Conservation (phyloP, 306 rosid genomes). For the Rosa rugosa region DNA sequence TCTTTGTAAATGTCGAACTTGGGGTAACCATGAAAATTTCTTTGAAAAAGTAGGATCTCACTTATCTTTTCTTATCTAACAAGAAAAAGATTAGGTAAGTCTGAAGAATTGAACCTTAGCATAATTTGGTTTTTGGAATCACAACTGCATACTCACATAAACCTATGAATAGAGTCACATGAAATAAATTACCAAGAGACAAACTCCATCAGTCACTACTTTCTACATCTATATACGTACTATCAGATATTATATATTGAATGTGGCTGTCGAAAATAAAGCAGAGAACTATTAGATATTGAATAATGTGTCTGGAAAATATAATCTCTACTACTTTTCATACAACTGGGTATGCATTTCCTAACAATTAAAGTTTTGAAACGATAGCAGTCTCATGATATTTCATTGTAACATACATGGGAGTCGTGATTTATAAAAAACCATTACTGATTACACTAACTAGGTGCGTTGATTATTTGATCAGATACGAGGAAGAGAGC, state of each 20-base stretch:
- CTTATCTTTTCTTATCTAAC: not conserved
- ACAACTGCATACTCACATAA: not conserved
- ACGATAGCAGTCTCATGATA: not conserved
- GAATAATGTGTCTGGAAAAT: too few species aligned
- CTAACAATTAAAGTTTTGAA: not conserved
- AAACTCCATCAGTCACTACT: too few species aligned
- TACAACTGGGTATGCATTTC: not conserved
- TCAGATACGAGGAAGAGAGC: slow-evolving; percentile 12
- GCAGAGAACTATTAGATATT: too few species aligned
- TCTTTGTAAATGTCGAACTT: not conserved
- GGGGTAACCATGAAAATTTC: not conserved
- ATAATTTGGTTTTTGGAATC: too few species aligned
- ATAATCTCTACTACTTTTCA: not conserved
- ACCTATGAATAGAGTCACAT: not conserved
- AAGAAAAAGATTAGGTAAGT: not conserved
- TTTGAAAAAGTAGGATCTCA: not conserved
- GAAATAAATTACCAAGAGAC: too few species aligned
- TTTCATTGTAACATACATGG: not conserved
- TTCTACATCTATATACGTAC: too few species aligned
- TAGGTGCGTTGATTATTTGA: not conserved
- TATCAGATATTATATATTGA: too few species aligned
- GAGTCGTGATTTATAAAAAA: not conserved
- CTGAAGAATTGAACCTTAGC: too few species aligned
- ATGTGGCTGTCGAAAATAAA: too few species aligned
- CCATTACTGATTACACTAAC: not conserved